A percentile compares a stretch with the other conserved stretches of the same genome.
These are phyloP conservation scores for Trapa incisa DNA, from an alignment of 345 rosid species.

Conservation along the genomic window DNA sequence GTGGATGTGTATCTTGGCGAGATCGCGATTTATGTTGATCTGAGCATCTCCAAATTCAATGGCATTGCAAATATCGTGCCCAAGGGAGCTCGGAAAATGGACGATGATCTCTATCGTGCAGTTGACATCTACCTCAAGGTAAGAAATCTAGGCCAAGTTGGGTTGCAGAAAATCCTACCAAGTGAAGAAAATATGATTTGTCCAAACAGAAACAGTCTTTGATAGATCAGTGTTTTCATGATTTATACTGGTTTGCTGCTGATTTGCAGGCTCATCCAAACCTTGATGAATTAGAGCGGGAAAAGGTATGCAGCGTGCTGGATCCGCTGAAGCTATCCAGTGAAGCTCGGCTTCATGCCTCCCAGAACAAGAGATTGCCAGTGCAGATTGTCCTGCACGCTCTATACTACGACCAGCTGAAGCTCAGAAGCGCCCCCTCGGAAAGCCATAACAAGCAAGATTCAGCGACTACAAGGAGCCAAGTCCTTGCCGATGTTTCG, in stretches of 20 bases:
- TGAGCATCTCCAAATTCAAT: slow-evolving; percentile 68
- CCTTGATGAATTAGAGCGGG: slow-evolving; percentile 81
- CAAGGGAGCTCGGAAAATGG: slow-evolving; percentile 52
- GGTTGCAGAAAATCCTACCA: too few relatives aligned
- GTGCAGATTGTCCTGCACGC: slow-evolving; percentile 68
- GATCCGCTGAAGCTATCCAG: slow-evolving; percentile 71
- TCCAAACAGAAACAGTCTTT: too few relatives aligned
- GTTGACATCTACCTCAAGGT: slow-evolving; percentile 81
- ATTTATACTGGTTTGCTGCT: too few relatives aligned
- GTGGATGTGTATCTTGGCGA: slow-evolving; percentile 69
- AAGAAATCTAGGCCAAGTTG: not conserved
- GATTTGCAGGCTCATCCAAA: slow-evolving; percentile 43
- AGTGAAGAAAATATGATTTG: too few relatives aligned
- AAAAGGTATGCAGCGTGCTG: slow-evolving; percentile 79
- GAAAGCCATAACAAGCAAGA: slow-evolving; percentile 13
- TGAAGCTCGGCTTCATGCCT: slow-evolving; percentile 84
- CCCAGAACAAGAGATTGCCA: slow-evolving; percentile 82
- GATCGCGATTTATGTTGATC: slow-evolving; percentile 46
- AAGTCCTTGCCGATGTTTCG: slow-evolving; percentile 50
- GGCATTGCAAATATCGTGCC: slow-evolving; percentile 70
- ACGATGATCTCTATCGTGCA: slow-evolving; percentile 81
- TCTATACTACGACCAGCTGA: slow-evolving; percentile 71
- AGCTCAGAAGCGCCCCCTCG: slow-evolving; percentile 50
- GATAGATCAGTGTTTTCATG: too few relatives aligned
- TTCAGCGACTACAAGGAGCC: slow-evolving; percentile 36